Base-by-base conservation (phyloP, 208 protist species). In the Zelonia costaricensis region DNA sequence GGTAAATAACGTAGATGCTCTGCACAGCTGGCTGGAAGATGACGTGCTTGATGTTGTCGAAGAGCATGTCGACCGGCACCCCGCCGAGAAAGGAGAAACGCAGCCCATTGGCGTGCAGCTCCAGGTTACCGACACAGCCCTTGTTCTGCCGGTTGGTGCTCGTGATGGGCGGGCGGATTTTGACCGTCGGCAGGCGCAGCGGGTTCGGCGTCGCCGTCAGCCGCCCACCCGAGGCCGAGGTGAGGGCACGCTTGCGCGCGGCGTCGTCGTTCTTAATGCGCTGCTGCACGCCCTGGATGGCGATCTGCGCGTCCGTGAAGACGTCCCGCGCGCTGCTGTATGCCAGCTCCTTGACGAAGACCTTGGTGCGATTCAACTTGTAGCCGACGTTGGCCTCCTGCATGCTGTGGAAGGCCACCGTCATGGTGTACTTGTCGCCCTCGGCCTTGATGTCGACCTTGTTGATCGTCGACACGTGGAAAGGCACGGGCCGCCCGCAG, bases 21-120 rank as follows among this genome's bases (percentile, higher is more conserved):
- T 97, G 91, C 31, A 98, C 81, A 16, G 93, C 81, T 1, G 94
- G 94, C 73, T 99, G 97, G 58, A 99, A 99, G 57, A 99, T 98
- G 57, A 97, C 78, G 74, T 99, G 93, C 67, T 96, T 96, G 43
- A 99, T 92, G 69, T 99, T 99, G 18, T 91, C 88, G 64, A 97
- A 99, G 4, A 97, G 49, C 38, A 99, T 85, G 52, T 98, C 95
- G 25, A 98, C 67, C 30, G 83, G 81, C 3, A 69, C 52, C 9
- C 82, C 86, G 42, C 86, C 93, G 46, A 88, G 73, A 39, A 88
- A 85, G 13, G 65, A 77, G 74, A 98, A 99, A 9, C 97, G 84
- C 28, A 99, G 74, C 36, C 98, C 98, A 74, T 99, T 99, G 30
- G 81, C 58, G 70, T 99, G 98, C 22, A 94, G 77, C 68, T 98